Evolutionary conservation across 495 filamentous ascomycete species (phyloP), one percentile per base, ranked within the genome.

Genomic region (Aspergillus baeticus): DNA sequence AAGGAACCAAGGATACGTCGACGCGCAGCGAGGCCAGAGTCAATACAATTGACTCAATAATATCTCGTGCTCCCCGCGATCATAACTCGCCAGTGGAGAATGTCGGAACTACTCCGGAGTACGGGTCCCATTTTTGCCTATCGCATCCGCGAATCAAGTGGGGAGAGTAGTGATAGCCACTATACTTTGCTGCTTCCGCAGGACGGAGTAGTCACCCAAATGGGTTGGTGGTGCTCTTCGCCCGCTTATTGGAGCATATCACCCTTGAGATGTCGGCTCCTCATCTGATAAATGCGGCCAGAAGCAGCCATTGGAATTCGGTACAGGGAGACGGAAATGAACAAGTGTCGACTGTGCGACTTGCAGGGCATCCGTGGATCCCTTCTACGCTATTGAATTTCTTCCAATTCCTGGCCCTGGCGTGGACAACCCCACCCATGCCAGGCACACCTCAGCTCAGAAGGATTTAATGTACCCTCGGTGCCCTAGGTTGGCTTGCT

Each of bases 231-330:
- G 26, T 29, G 26, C 26, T 4, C 26, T 4, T 29, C 26, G 26
- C 26, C 8, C 51, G 8, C 36, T 26, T 14, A 41, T 47, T 62
- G 51, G 60, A 58, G 55, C 46, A 33, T 8, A n/a, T n/a, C n/a
- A 33, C 15, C 4, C 11, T 46, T 14, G 26, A 46, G 15, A 33
- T 5, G 26, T 17, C 13, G 26, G 43, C 10, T 31, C 26, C 10
- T 29, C 43, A 29, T 46, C 22, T 44, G 41, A 44, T 23, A 44
- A 44, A 20, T 23, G 22, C 20, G 11, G 14, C 41, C 41, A 23
- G 22, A 44, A 44, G 13, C 41, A 11, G 41, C 18, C 22, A 26
- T 44, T 44, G 36, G 15, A 5, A 13, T 3, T 43, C 20, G 7
- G 18, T 11, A 7, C 26, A 21, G 17, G 20, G 29, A 20, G 14